Percentiles rank a stretch among this genome's conserved stretches.
phyloP scores from a whole-genome alignment of 352 stramenopile genomes.

The Pythium plurisporium region DNA sequence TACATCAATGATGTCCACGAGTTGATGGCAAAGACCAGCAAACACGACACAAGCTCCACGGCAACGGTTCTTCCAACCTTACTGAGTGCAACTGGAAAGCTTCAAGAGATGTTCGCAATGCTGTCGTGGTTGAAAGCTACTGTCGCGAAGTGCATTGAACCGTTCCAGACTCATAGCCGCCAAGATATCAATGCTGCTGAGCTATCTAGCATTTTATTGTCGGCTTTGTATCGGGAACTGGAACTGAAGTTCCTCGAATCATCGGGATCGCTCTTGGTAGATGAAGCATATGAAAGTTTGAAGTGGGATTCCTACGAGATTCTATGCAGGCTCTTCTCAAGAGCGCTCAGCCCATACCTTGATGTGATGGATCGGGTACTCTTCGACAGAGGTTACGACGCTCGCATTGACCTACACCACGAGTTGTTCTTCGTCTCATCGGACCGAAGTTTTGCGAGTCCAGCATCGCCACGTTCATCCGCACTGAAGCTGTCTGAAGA shows the following conservation, averaged over 20 bases:
- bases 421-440: conserved; percentile 48
- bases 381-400: conserved; percentile 40
- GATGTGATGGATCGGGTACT: conserved; percentile 42
- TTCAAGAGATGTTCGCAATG: conserved; percentile 41
- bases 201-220: conserved; percentile 35
- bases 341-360: conserved; percentile 44
- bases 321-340: conserved; percentile 41
- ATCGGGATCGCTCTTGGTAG: background rate
- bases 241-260: conserved; percentile 38
- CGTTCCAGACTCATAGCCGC: conserved; percentile 19
- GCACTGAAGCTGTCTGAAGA: conserved; percentile 5
- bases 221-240: conserved; percentile 38
- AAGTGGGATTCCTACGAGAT: conserved; percentile 39
- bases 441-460: conserved; percentile 6
- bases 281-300: background rate
- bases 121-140: conserved; percentile 40
- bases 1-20: conserved; percentile 4
- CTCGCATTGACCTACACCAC: conserved; percentile 33
- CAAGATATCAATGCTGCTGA: conserved; percentile 31
- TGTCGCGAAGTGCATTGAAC: conserved; percentile 31
- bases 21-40: background rate
- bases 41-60: no score
- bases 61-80: conserved; percentile 26
- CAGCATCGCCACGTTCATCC: conserved; percentile 19
- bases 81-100: conserved; percentile 31